Evolutionary conservation across 805 yeast genomes (phyloP).

Genomic region (Helenozyma baotianmanensis): DNA sequence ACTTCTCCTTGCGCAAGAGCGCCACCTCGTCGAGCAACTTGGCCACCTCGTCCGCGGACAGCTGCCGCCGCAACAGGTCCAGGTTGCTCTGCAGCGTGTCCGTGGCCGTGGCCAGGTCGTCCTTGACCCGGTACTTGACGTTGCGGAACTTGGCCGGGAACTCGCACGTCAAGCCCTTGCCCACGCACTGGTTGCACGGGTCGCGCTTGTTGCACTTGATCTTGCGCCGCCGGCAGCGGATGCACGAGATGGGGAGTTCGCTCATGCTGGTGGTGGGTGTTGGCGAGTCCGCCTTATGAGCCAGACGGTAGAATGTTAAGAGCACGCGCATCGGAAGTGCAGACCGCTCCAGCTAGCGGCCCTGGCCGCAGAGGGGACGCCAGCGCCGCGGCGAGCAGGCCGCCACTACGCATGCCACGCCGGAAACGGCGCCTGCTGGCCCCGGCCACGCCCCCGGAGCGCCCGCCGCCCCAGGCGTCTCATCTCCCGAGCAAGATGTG

Average conservation of each 20-base stretch:
- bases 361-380: too few relatives aligned
- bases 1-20: not conserved
- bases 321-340: too few relatives aligned
- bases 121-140: not conserved
- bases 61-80: not conserved
- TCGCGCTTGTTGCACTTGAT: constrained; percentile 17
- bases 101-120: not conserved
- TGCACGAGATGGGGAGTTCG: constrained; percentile 15
- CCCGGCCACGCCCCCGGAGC: too few relatives aligned
- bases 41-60: constrained; percentile 3
- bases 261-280: constrained; percentile 6
- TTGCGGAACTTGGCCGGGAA: constrained; percentile 16
- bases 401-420: too few relatives aligned
- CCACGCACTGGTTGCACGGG: constrained; percentile 15
- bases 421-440: too few relatives aligned
- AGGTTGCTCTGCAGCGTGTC: constrained; percentile 1
- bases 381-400: too few relatives aligned
- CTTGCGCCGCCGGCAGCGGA: constrained; percentile 16
- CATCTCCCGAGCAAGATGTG: too few relatives aligned
- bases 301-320: too few relatives aligned
- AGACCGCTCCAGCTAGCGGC: too few relatives aligned
- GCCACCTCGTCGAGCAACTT: constrained; percentile 16
- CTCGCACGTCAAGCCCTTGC: constrained; percentile 11
- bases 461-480: too few relatives aligned
- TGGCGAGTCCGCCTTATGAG: too few relatives aligned